Evolutionary conservation across 352 stramenopile genomes (phyloP).

Genomic region (Phytopythium oedochilum): DNA sequence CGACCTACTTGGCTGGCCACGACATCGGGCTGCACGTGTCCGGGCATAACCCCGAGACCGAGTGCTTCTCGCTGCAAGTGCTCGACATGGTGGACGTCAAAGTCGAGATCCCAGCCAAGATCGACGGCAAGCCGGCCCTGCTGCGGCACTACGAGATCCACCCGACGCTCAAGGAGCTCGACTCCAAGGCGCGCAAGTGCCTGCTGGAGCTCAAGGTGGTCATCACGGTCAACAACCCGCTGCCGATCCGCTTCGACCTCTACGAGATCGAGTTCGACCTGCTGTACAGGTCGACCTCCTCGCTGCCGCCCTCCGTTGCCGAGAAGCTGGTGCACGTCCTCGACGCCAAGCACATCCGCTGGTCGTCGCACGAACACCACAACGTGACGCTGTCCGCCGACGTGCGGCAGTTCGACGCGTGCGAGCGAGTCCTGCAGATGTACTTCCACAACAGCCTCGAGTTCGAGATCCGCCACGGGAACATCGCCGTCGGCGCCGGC

Average conservation of each 20-base stretch:
- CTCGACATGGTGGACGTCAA: slow-evolving; percentile 56
- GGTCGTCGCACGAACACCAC: slow-evolving; percentile 57
- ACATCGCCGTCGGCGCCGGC: slow-evolving; percentile 47
- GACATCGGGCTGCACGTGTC: slow-evolving; percentile 56
- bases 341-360: slow-evolving; percentile 41
- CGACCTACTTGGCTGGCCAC: slow-evolving; percentile 61
- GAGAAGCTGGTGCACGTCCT: slow-evolving; percentile 38
- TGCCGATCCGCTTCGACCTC: slow-evolving; percentile 75
- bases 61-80: slow-evolving; percentile 67
- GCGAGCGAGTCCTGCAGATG: slow-evolving; percentile 53
- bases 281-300: slow-evolving; percentile 29
- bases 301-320: background rate
- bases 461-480: slow-evolving; percentile 63
- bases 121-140: slow-evolving; percentile 66
- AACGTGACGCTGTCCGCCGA: slow-evolving; percentile 52
- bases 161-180: slow-evolving; percentile 64
- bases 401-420: slow-evolving; percentile 58
- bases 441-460: slow-evolving; percentile 60
- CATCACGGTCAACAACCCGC: slow-evolving; percentile 75
- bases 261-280: slow-evolving; percentile 66
- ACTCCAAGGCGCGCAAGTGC: slow-evolving; percentile 70
- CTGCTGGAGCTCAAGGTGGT: slow-evolving; percentile 61
- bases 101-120: slow-evolving; percentile 59
- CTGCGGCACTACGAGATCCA: slow-evolving; percentile 56
- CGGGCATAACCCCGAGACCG: slow-evolving; percentile 38